These are phyloP conservation scores for Angomonas ambiguus DNA, from an alignment of 208 protist genomes.

Conservation along the genomic window DNA sequence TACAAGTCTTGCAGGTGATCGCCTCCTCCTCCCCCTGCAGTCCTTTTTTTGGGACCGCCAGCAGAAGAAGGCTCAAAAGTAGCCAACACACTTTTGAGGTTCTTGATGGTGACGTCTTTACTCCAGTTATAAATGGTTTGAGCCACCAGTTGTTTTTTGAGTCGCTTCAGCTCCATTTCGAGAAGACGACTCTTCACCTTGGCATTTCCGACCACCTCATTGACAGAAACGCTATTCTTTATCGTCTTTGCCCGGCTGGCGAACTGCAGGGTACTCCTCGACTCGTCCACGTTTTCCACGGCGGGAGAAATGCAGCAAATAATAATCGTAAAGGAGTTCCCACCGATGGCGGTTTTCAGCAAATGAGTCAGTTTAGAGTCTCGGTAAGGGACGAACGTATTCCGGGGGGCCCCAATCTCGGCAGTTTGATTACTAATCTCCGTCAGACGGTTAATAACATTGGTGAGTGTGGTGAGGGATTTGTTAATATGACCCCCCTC, in stretches of 20 bases:
- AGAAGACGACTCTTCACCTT: conserved; percentile 45
- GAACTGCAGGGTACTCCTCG: conserved; percentile 79
- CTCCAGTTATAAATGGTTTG: conserved; percentile 77
- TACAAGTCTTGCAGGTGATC: conserved; percentile 1
- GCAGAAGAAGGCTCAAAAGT: neutral
- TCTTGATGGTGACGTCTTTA: conserved; percentile 38
- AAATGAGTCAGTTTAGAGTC: conserved; percentile 92
- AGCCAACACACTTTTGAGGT: conserved; percentile 23
- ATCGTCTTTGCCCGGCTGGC: conserved; percentile 62
- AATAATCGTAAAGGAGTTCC: conserved; percentile 93
- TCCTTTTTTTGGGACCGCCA: neutral
- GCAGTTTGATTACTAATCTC: conserved; percentile 10
- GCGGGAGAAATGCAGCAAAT: conserved; percentile 76
- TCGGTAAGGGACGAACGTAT: conserved; percentile 86
- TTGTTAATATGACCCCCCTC: conserved; percentile 93
- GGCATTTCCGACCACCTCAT: conserved; percentile 47
- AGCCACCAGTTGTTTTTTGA: conserved; percentile 36
- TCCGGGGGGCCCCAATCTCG: conserved; percentile 5
- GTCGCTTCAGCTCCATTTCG: conserved; percentile 33
- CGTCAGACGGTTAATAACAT: conserved; percentile 68
- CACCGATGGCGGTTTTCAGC: conserved; percentile 90
- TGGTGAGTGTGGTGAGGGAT: conserved; percentile 70
- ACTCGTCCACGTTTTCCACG: conserved; percentile 57
- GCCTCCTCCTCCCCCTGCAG: neutral
- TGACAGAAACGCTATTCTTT: conserved; percentile 54